Evolutionary conservation across 2,329 filamentous ascomycete genomes (phyloP).

Genomic region (Neonectria punicea): DNA sequence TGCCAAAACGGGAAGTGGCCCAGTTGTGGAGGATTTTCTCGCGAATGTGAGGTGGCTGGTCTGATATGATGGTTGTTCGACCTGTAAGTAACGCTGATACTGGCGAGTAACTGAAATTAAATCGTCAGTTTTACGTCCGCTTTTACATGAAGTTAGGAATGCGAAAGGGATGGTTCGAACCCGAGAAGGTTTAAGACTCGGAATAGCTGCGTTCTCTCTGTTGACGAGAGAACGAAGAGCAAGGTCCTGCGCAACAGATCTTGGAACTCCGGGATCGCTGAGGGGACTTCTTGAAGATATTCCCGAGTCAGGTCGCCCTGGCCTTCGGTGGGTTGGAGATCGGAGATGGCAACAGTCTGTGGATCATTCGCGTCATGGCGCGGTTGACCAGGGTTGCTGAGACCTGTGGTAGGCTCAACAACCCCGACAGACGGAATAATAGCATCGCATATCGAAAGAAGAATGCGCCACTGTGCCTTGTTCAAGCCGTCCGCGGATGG

Average conservation of each 20-base stretch:
- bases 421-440: background rate
- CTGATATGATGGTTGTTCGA: background rate
- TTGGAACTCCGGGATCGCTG: slow-evolving; percentile 5
- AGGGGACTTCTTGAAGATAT: slow-evolving; percentile 7
- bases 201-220: slow-evolving; percentile 4
- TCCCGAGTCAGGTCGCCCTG: background rate
- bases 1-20: slow-evolving; percentile 3
- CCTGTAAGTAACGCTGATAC: slow-evolving; percentile 9
- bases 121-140: background rate
- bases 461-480: slow-evolving; percentile 5
- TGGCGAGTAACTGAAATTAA: slow-evolving; percentile 1
- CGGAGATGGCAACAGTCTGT: background rate
- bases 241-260: background rate
- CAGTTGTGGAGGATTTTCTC: slow-evolving; percentile 6
- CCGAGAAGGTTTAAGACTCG: slow-evolving; percentile 6
- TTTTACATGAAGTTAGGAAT: background rate
- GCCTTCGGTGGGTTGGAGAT: background rate
- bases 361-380: background rate
- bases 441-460: slow-evolving; percentile 17
- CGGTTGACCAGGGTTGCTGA: background rate
- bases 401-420: background rate
- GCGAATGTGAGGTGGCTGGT: slow-evolving; percentile 8
- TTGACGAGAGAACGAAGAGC: background rate
- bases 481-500: background rate
- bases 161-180: background rate